Conservation (phyloP, 108 stramenopile species). For the Cyclotella sp. region DNA sequence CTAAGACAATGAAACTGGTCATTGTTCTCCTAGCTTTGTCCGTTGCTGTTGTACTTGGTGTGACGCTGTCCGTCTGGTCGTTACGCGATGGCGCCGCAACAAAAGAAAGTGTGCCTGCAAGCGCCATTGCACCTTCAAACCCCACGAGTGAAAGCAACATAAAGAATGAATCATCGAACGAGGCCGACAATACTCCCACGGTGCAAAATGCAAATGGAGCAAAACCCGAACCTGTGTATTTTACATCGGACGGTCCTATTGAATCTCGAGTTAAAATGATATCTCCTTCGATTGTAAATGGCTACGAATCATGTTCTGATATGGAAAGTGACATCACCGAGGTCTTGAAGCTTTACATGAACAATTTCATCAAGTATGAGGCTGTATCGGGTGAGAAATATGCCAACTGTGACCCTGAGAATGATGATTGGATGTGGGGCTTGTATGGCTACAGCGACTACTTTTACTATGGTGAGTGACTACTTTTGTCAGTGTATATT, state of each 20-base stretch:
- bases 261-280: not conserved
- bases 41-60: conserved; percentile 6
- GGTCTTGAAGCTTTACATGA: too few relatives aligned
- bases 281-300: conserved; percentile 3
- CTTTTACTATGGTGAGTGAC: too few relatives aligned
- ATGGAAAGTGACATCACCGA: conserved; percentile 6
- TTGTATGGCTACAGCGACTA: not conserved
- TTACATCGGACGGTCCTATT: conserved; percentile 2
- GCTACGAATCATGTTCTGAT: conserved; percentile 17
- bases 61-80: not conserved
- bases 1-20: too few relatives aligned
- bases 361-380: conserved; percentile 10
- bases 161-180: not conserved
- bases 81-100: not conserved
- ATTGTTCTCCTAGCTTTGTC: not conserved
- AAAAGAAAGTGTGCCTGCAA: not conserved
- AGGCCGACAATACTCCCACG: not conserved
- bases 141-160: not conserved
- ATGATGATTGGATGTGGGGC: not conserved
- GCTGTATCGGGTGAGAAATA: not conserved
- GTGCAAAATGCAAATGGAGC: not conserved
- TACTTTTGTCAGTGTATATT: not conserved
- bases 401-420: too few relatives aligned
- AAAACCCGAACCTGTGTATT: not conserved
- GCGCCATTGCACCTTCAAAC: not conserved